These are phyloP conservation scores for Jacaranda mimosifolia DNA, from an alignment of 257 asterid species.

Conservation along the genomic window DNA sequence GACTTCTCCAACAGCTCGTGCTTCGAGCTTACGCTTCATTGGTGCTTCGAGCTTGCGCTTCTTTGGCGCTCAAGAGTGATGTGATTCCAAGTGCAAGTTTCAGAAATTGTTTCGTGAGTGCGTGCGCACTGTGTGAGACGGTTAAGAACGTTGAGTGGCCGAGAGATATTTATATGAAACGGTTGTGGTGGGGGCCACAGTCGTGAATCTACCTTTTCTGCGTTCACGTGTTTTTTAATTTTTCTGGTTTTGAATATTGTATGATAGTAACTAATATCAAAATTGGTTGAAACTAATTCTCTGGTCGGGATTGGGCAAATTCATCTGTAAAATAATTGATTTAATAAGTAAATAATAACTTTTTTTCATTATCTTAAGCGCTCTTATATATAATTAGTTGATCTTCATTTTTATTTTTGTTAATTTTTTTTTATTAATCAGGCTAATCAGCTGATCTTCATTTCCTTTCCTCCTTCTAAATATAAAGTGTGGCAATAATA, in stretches of 20 bases:
- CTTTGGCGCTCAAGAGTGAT: background rate
- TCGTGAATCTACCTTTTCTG: conserved; percentile 3
- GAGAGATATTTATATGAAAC: conserved; percentile 53
- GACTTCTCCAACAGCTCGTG: conserved; percentile 32
- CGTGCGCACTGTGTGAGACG: conserved; percentile 47
- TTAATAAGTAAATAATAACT: too few relatives aligned
- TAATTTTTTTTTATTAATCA: too few relatives aligned
- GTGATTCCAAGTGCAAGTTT: conserved; percentile 33
- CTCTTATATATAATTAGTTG: too few relatives aligned
- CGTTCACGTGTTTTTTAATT: background rate
- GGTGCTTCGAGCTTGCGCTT: background rate
- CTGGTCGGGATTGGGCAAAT: too few relatives aligned
- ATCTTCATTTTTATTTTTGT: too few relatives aligned
- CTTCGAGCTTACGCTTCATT: conserved; percentile 61
- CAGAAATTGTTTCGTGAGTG: conserved; percentile 40
- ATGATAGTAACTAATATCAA: too few relatives aligned
- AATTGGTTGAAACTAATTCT: too few relatives aligned
- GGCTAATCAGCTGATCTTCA: too few relatives aligned
- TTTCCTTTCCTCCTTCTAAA: too few relatives aligned
- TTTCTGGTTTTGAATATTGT: background rate
- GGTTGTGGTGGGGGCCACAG: conserved; percentile 52
- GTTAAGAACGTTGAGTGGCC: conserved; percentile 50
- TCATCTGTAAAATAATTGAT: too few relatives aligned
- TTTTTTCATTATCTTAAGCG: too few relatives aligned
- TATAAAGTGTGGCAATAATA: too few relatives aligned